A percentile compares a stretch with the other conserved stretches of the same genome.
Conservation (phyloP, 2,329 filamentous ascomycete species). For the Knoxdaviesia proteae region DNA sequence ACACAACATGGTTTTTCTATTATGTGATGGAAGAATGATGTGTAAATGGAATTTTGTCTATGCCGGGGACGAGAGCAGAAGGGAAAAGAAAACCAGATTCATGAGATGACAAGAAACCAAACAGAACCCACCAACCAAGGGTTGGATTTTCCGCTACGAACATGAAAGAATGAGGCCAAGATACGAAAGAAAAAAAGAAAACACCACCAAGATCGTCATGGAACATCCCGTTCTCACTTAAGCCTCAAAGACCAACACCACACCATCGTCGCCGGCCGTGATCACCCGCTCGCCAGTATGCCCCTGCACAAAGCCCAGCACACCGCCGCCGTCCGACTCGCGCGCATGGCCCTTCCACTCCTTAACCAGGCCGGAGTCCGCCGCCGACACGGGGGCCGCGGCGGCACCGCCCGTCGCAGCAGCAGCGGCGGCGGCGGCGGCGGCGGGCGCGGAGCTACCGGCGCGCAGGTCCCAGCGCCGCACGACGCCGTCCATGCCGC, state of each 20-base stretch:
- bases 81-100: not conserved
- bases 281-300: constrained; percentile 53
- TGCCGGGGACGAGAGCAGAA: not conserved
- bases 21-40: constrained; percentile 1
- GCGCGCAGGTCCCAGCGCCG: constrained; percentile 65
- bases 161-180: no score
- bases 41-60: constrained; percentile 1
- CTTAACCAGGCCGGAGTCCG: constrained; percentile 45
- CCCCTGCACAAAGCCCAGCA: constrained; percentile 77
- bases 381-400: constrained; percentile 27
- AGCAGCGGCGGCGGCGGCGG: constrained; percentile 8
- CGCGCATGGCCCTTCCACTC: constrained; percentile 86
- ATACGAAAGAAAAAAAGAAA: not conserved
- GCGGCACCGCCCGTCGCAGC: constrained; percentile 4
- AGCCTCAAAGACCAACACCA: constrained; percentile 46
- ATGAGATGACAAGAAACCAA: not conserved
- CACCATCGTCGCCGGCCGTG: constrained; percentile 75
- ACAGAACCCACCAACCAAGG: no score
- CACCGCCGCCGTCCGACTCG: constrained; percentile 68
- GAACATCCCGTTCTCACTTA: constrained; percentile 8
- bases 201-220: not conserved
- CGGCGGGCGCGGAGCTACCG: constrained; percentile 13
- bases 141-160: no score
- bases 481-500: constrained; percentile 81
- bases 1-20: not conserved